Base-by-base conservation (phyloP, 176 grass and related monocot genomes). In the Metroxylon sagu region DNA sequence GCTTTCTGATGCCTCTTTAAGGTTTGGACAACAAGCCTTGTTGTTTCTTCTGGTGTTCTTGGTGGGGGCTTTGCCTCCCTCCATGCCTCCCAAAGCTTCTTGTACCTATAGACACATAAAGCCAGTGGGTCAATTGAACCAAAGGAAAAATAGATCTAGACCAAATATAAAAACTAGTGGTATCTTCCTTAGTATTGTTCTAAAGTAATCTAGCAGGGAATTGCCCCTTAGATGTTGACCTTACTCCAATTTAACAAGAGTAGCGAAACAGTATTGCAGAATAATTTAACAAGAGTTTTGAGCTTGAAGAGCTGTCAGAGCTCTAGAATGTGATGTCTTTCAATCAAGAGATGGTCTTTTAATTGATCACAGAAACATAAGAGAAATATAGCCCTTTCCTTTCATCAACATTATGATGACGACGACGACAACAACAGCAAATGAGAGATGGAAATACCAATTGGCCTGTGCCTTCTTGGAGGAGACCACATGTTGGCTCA, bases 1-100 rank as follows among this genome's bases (percentile, higher is more conserved):
- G 87, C 93, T 66, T 91, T 98, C 56, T 98, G 87, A 25, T 98
- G 93, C 54, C 85, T 87, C 84, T 98, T 98, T 19, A 98, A 82
- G 14, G 93, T 85, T 50, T 71, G 71, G 54, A 98, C 63, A 18
- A 98, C 82, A 59, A 98, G 71, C 7, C 65, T 58, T 2, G 81
- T 68, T 2, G 87, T 84, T 16, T 85, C 87, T 80, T 98, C 87
- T 16, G 79, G 81, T 59, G 87, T 91, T 53, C 64, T 92, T 6
- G 93, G 93, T 0, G 84, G 71, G 16, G 84, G 93, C 65, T 83
- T 80, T 12, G 84, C 70, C 53, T 85, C 85, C 82, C 77, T 83
- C 93, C 93, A 98, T 72, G 93, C 79, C 27, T 80, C 81, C 28
- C 76, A 61, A 57, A 98, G 60, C 58, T 92, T 98, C 62, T 73